Base-by-base conservation (phyloP, 2,329 filamentous ascomycete species). In the Botrytis sinoallii region DNA sequence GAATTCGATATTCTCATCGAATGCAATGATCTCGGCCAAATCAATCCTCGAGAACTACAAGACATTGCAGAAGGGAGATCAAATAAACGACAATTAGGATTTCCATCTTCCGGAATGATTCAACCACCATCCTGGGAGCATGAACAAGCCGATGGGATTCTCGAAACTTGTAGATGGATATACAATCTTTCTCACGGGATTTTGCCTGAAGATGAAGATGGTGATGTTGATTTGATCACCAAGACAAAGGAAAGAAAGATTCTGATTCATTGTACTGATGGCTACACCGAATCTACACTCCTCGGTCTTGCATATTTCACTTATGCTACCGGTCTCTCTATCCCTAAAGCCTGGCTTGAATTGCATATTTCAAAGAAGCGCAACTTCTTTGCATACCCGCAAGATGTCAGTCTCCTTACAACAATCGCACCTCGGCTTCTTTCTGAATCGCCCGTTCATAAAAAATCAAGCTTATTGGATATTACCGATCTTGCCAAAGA, bases 331-430 rank as follows among this genome's bases (percentile, higher is more conserved):
- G 94, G 93, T 10, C 86, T 90, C 18, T 88, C 95, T 0, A 88
- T 95, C 0, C 92, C 95, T 42, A 90, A 94, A 73, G 95, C 96
- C 14, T 98, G 95, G 95, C 86, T 98, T 16, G 87, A 90, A 74
- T 85, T 99, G 67, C 96, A 99, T 81, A 91, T 90, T 18, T 87
- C 90, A 20, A 93, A 92, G 82, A 87, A 89, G 73, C 92, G 96
- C 74, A 98, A 99, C 81, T 98, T 98, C 84, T 99, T 99, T 81
- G 94, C 96, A 0, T 98, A 98, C 78, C 92, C 93, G 1, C 93
- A 93, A 0, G 96, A 99, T 80, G 94, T 98, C 29, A 89, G 91
- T 6, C 86, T 98, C 18, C 84, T 98, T n/a, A 90, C 88, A 1
- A 88, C 89, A 7, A 91, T 98, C 55, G 90, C 95, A 74, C 88